Evolutionary conservation across 208 protist genomes (phyloP).

Genomic region (Leptomonas seymouri): DNA sequence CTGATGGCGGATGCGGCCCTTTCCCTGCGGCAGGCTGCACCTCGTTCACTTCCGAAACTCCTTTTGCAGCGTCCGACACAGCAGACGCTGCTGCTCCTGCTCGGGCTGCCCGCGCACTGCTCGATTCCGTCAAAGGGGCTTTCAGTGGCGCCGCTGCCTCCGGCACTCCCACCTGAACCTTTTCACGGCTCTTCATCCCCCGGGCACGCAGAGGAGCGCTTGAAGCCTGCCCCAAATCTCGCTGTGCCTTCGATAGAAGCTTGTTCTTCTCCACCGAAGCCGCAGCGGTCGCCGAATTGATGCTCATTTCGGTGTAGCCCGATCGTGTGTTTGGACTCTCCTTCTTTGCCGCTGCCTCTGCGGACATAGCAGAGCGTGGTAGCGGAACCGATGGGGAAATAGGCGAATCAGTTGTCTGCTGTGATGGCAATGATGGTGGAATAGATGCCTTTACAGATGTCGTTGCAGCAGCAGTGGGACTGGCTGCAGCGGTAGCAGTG

Average conservation of each 20-base stretch:
- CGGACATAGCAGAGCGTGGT: slow-evolving; percentile 11
- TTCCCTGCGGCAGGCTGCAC: not conserved
- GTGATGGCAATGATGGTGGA: too few species aligned
- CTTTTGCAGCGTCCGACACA: not conserved
- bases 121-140: too few species aligned
- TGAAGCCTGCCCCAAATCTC: not conserved
- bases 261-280: not conserved
- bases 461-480: too few species aligned
- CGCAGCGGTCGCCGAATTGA: too few species aligned
- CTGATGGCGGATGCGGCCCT: not conserved
- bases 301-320: not conserved
- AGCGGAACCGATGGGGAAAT: not conserved
- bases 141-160: too few species aligned
- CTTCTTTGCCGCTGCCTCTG: not conserved
- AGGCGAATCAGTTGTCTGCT: not conserved
- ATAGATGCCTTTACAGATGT: too few species aligned
- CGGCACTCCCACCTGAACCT: not conserved
- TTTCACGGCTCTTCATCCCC: not conserved
- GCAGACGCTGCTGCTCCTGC: not conserved
- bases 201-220: not conserved
- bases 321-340: not conserved
- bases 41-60: not conserved
- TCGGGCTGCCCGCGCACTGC: not conserved
- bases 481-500: not conserved
- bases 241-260: slow-evolving; percentile 5